A percentile compares a stretch with the other conserved stretches of the same genome.
Evolutionary conservation across 1,284 basidiomycete species (phyloP).

Genomic region (Sphaerobolus stellatus): DNA sequence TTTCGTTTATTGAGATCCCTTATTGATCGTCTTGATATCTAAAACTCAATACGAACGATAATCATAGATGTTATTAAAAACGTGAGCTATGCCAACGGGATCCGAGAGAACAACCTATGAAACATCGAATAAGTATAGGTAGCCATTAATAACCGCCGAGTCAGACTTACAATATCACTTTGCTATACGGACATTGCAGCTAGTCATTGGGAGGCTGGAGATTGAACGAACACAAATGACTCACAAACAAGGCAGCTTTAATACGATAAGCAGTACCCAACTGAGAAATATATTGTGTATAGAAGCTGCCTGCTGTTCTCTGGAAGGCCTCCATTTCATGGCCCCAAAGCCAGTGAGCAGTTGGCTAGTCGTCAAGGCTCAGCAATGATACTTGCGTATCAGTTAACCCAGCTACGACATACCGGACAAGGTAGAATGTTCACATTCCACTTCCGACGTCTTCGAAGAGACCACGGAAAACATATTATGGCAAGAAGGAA

Average conservation of each 20-base stretch:
- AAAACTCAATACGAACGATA: conserved; percentile 22
- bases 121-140: background rate
- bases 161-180: conserved; percentile 13
- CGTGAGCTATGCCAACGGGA: conserved; percentile 25
- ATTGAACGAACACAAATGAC: background rate
- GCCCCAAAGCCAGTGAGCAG: conserved; percentile 35
- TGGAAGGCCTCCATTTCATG: conserved; percentile 39
- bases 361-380: background rate
- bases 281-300: conserved; percentile 34
- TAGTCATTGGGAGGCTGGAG: background rate
- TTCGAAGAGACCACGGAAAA: background rate
- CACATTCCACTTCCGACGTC: background rate
- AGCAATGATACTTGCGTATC: background rate
- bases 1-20: conserved; percentile 2
- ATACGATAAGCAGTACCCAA: conserved; percentile 39
- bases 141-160: background rate
- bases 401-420: background rate
- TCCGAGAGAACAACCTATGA: conserved; percentile 30
- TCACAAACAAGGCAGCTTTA: conserved; percentile 33
- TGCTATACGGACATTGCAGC: conserved; percentile 1
- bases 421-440: conserved; percentile 2
- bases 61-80: conserved; percentile 27
- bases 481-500: background rate
- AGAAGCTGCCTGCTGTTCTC: conserved; percentile 35
- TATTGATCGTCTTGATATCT: conserved; percentile 3